Base-by-base conservation (phyloP, 352 stramenopile genomes). In the Phytophthora lateralis region DNA sequence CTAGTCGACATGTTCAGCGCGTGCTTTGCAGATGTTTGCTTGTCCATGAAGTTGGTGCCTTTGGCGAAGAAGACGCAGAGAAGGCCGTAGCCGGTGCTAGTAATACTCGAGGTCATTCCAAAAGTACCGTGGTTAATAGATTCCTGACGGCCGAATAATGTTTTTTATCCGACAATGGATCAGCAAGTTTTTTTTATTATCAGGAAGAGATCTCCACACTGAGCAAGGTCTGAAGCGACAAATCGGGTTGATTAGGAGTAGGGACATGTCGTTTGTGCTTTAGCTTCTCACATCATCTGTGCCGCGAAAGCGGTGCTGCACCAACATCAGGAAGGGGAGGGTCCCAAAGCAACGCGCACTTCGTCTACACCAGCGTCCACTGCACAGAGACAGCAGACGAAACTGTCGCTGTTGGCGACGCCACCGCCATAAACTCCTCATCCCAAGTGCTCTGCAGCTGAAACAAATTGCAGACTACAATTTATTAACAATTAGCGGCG, bases 41-140 rank as follows among this genome's bases (percentile, higher is more conserved):
- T 71, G 55, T 89, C 80, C 60, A 89, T 68, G 59, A 69, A 86
- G 55, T 82, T 75, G 66, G 86, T 87, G 39, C n/a, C n/a, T n/a
- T n/a, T n/a, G n/a, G n/a, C n/a, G n/a, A n/a, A 66, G 45, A 63
- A 69, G 12, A 85, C 63, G 50, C 80, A 89, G 35, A 87, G 66
- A 49, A 73, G 73, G 15, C 56, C 69, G 66, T 87, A 87, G 12
- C 59, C 80, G n/a, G n/a, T n/a, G n/a, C n/a, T n/a, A n/a, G 3
- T 50, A 86, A 69, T 74, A 82, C 45, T 88, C 70, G n/a, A 60
- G 63, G n/a, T n/a, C n/a, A n/a, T n/a, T n/a, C n/a, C n/a, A n/a
- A n/a, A n/a, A n/a, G n/a, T n/a, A n/a, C n/a, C 24, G 66, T 83
- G 29, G 70, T 74, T 35, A 84, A 54, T n/a, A n/a, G n/a, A 62